Conservation (phyloP, 1,139 yeast species). For the Candida labiduridarum region DNA sequence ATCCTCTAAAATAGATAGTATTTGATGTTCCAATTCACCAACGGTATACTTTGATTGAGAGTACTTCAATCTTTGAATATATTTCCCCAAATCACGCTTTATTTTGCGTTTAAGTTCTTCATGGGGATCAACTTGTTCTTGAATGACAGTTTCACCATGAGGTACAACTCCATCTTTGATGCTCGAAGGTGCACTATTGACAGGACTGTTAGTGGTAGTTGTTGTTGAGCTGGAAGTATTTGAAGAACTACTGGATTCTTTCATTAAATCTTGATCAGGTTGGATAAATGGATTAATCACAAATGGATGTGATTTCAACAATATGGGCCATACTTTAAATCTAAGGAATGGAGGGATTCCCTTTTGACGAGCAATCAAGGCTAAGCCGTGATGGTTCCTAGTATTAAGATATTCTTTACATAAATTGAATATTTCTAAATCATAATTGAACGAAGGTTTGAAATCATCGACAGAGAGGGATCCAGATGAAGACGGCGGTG, state of each 20-base stretch:
- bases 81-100: slow-evolving; percentile 54
- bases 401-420: slow-evolving; percentile 47
- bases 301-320: slow-evolving; percentile 82
- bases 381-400: slow-evolving; percentile 67
- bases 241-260: slow-evolving; percentile 13
- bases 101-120: slow-evolving; percentile 38
- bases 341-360: slow-evolving; percentile 87
- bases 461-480: slow-evolving; percentile 12
- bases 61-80: slow-evolving; percentile 46
- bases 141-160: slow-evolving; percentile 5
- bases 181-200: slow-evolving; percentile 14
- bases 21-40: slow-evolving; percentile 48
- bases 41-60: slow-evolving; percentile 18
- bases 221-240: slow-evolving; percentile 3
- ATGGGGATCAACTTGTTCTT: slow-evolving; percentile 16
- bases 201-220: background rate
- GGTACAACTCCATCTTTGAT: slow-evolving; percentile 5
- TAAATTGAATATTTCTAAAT: slow-evolving; percentile 39
- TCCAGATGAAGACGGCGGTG: slow-evolving; percentile 5
- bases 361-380: slow-evolving; percentile 76
- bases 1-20: slow-evolving; percentile 59
- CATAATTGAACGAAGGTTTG: slow-evolving; percentile 45
- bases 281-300: slow-evolving; percentile 73
- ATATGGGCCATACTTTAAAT: slow-evolving; percentile 80
- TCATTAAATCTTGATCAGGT: slow-evolving; percentile 46